Percentiles rank a stretch among this genome's conserved stretches.
phyloP scores from a whole-genome alignment of 495 filamentous ascomycete species.

The Talaromyces thailandensis region DNA sequence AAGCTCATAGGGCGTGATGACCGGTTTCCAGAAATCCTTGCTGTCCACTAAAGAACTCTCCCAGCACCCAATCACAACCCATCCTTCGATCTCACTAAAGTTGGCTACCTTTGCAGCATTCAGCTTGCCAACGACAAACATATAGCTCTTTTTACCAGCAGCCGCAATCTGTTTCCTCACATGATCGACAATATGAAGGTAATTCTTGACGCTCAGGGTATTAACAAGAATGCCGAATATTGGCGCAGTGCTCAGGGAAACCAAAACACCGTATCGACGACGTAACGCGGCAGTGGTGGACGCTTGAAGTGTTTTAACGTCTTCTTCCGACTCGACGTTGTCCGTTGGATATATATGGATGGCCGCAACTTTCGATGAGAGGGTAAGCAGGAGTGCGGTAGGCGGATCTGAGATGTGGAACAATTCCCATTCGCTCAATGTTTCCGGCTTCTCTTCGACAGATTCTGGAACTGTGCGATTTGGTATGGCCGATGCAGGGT shows the following conservation, averaged over 20 bases:
- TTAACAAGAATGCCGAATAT: slow-evolving; percentile 93
- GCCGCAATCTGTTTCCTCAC: slow-evolving; percentile 59
- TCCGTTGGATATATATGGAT: slow-evolving; percentile 73
- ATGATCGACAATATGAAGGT: slow-evolving; percentile 67
- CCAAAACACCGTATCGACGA: slow-evolving; percentile 79
- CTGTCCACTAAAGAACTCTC: slow-evolving; percentile 84
- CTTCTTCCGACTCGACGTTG: slow-evolving; percentile 17
- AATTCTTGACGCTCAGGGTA: slow-evolving; percentile 85
- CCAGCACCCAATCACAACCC: slow-evolving; percentile 98
- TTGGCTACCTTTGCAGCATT: slow-evolving; percentile 96
- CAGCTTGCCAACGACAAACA: slow-evolving; percentile 92
- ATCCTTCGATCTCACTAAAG: slow-evolving; percentile 88
- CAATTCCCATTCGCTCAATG: slow-evolving; percentile 61
- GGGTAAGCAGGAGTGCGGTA: slow-evolving; percentile 73
- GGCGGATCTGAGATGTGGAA: slow-evolving; percentile 90
- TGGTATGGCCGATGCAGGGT: slow-evolving; percentile 75
- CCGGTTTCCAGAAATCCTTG: slow-evolving; percentile 73
- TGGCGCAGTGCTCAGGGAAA: slow-evolving; percentile 66
- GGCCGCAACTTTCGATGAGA: slow-evolving; percentile 68
- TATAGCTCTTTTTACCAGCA: slow-evolving; percentile 87
- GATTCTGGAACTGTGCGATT: slow-evolving; percentile 61
- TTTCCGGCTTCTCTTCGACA: slow-evolving; percentile 35
- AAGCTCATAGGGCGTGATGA: slow-evolving; percentile 90
- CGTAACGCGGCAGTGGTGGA: slow-evolving; percentile 54
- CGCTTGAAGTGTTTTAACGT: slow-evolving; percentile 33